These are phyloP conservation scores for Medicago truncatula DNA, from an alignment of 306 rosid genomes.

Conservation along the genomic window DNA sequence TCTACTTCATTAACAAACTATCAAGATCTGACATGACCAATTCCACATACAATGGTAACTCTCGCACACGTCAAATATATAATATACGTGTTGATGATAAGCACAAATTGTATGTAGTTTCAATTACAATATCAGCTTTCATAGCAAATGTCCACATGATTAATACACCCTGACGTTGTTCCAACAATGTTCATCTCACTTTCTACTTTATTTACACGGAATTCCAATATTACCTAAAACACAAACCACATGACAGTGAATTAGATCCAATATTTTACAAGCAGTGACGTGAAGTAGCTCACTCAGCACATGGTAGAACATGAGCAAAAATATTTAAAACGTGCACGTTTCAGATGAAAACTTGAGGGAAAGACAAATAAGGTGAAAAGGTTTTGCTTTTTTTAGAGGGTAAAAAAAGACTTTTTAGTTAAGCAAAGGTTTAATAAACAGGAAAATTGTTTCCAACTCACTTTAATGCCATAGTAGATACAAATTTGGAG, in stretches of 20 bases:
- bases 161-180: slow-evolving; percentile 18
- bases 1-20: neutral
- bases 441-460: neutral
- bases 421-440: neutral
- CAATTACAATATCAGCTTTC: neutral
- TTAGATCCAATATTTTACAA: slow-evolving; percentile 7
- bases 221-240: slow-evolving; percentile 41
- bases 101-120: neutral
- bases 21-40: neutral
- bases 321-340: neutral
- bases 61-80: neutral
- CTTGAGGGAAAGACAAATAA: neutral
- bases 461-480: slow-evolving; percentile 1
- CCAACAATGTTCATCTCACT: slow-evolving; percentile 26
- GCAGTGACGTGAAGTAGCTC: neutral
- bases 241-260: slow-evolving; percentile 5
- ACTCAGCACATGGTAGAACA: neutral
- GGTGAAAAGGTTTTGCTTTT: neutral
- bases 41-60: neutral
- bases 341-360: neutral
- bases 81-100: neutral
- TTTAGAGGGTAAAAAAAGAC: neutral
- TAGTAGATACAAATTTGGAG: slow-evolving; percentile 1
- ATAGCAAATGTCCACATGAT: slow-evolving; percentile 15
- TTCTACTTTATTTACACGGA: neutral